Evolutionary conservation across 2,329 filamentous ascomycete species (phyloP).

Genomic region (Penicillium hordei): DNA sequence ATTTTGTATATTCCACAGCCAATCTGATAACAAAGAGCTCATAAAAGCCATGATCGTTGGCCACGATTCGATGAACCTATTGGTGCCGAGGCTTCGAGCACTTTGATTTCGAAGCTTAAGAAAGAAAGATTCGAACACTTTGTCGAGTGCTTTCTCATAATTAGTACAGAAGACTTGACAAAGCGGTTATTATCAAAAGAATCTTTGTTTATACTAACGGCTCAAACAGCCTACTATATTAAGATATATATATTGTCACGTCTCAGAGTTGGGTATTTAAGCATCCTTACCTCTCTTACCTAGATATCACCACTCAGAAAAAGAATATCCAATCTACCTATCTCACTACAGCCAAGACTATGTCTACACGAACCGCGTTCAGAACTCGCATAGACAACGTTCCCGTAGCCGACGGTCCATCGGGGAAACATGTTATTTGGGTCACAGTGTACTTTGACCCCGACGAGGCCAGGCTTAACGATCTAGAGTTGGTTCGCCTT

Average conservation of each 20-base stretch:
- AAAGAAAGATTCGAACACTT: not conserved
- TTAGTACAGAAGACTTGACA: not conserved
- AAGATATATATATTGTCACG: not conserved
- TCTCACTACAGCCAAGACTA: too few relatives aligned
- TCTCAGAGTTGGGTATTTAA: not conserved
- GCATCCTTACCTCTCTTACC: too few relatives aligned
- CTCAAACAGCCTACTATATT: not conserved
- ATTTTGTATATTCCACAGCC: not conserved
- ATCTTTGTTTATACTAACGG: not conserved
- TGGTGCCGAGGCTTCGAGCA: not conserved
- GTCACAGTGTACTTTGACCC: conserved; percentile 3
- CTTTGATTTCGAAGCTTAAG: not conserved
- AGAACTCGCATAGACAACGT: not conserved
- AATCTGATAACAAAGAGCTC: not conserved
- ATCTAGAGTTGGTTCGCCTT: not conserved
- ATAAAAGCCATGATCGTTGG: fast-evolving
- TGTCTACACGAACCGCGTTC: not conserved
- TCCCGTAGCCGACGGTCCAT: not conserved
- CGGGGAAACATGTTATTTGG: not conserved
- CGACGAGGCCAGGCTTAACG: not conserved
- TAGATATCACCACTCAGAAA: too few relatives aligned
- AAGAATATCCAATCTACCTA: not conserved
- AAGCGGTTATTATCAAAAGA: not conserved
- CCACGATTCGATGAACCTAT: not conserved
- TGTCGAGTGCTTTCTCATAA: not conserved